Evolutionary conservation across 768 basidiomycete species (phyloP).

Genomic region (Coprinopsis cinerea): DNA sequence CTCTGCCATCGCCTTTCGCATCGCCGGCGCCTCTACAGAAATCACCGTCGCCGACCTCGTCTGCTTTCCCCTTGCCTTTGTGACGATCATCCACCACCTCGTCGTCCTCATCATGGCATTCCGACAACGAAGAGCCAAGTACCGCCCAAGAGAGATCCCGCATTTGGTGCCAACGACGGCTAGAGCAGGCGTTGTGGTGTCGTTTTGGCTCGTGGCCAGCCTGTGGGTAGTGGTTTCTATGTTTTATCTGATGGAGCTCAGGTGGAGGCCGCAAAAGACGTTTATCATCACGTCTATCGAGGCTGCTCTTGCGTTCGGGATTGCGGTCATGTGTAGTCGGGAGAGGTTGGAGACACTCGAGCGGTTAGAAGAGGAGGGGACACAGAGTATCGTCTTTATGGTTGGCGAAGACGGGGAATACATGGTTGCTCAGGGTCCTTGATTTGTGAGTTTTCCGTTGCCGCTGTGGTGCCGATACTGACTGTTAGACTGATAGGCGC

Average conservation of each 20-base stretch:
- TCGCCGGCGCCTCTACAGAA: not conserved
- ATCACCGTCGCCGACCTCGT: constrained; percentile 3
- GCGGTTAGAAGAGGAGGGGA: constrained; percentile 1
- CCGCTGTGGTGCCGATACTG: not conserved
- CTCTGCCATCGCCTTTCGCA: not conserved
- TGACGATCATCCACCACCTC: constrained; percentile 7
- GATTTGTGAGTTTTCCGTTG: not conserved
- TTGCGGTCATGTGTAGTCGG: constrained; percentile 4
- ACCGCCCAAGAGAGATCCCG: constrained; percentile 3
- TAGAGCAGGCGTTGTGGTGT: not conserved
- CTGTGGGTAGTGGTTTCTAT: constrained; percentile 4
- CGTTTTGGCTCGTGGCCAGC: constrained; percentile 5
- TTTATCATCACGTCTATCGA: constrained; percentile 3
- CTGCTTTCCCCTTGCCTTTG: not conserved
- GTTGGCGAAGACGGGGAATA: constrained; percentile 7
- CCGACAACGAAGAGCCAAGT: constrained; percentile 5
- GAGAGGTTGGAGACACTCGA: constrained; percentile 8
- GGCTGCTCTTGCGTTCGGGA: not conserved
- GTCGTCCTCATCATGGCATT: constrained; percentile 6
- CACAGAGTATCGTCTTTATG: constrained; percentile 5
- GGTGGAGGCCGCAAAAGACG: constrained; percentile 1
- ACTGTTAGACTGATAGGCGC: not conserved
- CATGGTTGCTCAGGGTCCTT: constrained; percentile 6
- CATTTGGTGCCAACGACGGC: constrained; percentile 8
- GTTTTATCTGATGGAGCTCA: constrained; percentile 8